A percentile compares a stretch with the other conserved stretches of the same genome.
These are phyloP conservation scores for Dothideomycetes sp. DNA, from an alignment of 2,329 filamentous ascomycete species.

Conservation along the genomic window DNA sequence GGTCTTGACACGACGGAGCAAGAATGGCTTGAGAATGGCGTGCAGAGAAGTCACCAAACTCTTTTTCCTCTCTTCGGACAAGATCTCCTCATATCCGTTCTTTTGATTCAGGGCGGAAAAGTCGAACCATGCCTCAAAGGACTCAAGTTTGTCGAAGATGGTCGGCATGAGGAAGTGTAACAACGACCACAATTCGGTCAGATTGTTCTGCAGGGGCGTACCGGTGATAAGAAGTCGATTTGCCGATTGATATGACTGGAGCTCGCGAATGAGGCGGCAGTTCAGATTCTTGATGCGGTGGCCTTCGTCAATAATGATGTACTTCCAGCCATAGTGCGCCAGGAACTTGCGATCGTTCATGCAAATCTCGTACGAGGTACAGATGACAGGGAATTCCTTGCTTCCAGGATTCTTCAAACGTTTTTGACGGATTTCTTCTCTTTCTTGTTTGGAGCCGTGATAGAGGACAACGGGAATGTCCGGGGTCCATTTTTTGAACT, in stretches of 20 bases:
- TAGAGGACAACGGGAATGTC: constrained; percentile 83
- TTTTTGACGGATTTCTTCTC: constrained; percentile 66
- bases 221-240: constrained; percentile 89
- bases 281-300: constrained; percentile 97
- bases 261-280: constrained; percentile 78
- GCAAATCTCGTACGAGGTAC: constrained; percentile 93
- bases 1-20: constrained; percentile 80
- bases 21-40: constrained; percentile 80
- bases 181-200: constrained; percentile 89
- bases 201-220: constrained; percentile 89
- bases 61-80: constrained; percentile 68
- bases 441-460: constrained; percentile 70
- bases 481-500: constrained; percentile 86
- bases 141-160: constrained; percentile 87
- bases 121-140: constrained; percentile 94
- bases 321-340: constrained; percentile 84
- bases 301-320: constrained; percentile 96
- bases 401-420: constrained; percentile 61
- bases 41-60: constrained; percentile 82
- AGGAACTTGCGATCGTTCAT: constrained; percentile 79
- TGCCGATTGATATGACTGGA: constrained; percentile 80
- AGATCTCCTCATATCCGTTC: constrained; percentile 64
- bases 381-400: constrained; percentile 75
- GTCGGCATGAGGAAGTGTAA: constrained; percentile 87
- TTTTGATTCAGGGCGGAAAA: constrained; percentile 88